A percentile compares a stretch with the other conserved stretches of the same genome.
These are phyloP conservation scores for Spencermartinsiella europaea DNA, from an alignment of 805 yeast species.

Conservation along the genomic window DNA sequence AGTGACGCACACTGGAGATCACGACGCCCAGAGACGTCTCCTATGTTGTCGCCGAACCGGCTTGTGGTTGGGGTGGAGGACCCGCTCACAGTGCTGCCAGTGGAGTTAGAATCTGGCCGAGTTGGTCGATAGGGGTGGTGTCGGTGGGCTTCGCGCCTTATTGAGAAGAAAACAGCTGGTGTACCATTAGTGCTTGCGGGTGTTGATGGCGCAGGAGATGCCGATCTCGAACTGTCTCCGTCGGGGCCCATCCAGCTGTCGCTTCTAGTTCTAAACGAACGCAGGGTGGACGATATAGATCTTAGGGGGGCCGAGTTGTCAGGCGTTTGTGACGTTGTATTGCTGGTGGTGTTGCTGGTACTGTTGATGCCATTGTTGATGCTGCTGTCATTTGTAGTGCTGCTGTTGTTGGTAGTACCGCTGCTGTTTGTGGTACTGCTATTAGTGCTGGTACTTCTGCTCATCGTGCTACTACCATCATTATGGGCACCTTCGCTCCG, in stretches of 20 bases:
- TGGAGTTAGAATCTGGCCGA: slow-evolving; percentile 1
- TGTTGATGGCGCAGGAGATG: too few relatives aligned
- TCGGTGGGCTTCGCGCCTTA: slow-evolving; percentile 1
- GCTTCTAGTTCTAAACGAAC: background rate
- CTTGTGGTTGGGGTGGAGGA: background rate
- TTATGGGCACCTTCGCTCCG: too few relatives aligned
- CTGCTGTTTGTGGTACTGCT: background rate
- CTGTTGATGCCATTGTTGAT: background rate
- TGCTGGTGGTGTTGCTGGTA: background rate
- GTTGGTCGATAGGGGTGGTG: slow-evolving; percentile 21
- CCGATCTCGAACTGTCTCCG: background rate
- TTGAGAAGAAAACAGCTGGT: background rate
- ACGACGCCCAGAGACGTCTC: slow-evolving; percentile 12
- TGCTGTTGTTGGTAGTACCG: background rate
- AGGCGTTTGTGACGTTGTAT: background rate
- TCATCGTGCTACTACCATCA: too few relatives aligned
- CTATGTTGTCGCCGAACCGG: background rate
- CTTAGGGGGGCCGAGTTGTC: background rate
- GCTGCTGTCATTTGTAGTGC: background rate
- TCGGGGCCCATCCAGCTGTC: slow-evolving; percentile 2
- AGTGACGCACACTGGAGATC: slow-evolving; percentile 26
- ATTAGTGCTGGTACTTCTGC: too few relatives aligned
- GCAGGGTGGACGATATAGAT: background rate
- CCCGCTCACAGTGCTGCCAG: slow-evolving; percentile 1
- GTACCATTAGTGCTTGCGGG: too few relatives aligned